A percentile compares a stretch with the other conserved stretches of the same genome.
Evolutionary conservation across 805 yeast species (phyloP).

Genomic region (Barnettozyma siamensis): DNA sequence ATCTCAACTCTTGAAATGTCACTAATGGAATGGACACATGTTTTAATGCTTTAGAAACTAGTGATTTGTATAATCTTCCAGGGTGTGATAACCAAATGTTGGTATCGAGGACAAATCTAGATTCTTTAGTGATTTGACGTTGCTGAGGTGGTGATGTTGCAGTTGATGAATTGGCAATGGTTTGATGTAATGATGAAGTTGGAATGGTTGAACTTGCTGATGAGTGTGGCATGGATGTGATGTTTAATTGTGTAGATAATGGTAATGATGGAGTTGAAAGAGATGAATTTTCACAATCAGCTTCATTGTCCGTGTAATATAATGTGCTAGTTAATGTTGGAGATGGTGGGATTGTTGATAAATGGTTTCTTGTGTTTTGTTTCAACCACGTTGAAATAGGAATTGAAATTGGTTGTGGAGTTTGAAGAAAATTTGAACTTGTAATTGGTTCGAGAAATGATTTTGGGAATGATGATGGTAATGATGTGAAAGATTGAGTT

Average conservation of each 20-base stretch:
- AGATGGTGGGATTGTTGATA: slow-evolving; percentile 11
- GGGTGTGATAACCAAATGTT: slow-evolving; percentile 79
- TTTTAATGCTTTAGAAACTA: slow-evolving; percentile 51
- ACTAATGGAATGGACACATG: slow-evolving; percentile 59
- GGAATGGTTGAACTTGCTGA: background rate
- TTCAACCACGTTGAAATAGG: slow-evolving; percentile 12
- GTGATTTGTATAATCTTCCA: slow-evolving; percentile 67
- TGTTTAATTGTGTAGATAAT: slow-evolving; percentile 8
- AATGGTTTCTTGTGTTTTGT: slow-evolving; percentile 7
- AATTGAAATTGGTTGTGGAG: slow-evolving; percentile 4
- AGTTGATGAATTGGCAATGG: background rate
- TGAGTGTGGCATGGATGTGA: slow-evolving; percentile 7
- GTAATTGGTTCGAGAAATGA: slow-evolving; percentile 7
- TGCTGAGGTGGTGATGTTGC: slow-evolving; percentile 10
- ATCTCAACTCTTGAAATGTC: slow-evolving; percentile 72
- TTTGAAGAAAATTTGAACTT: slow-evolving; percentile 5
- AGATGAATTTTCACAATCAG: slow-evolving; percentile 16
- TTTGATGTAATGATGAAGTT: slow-evolving; percentile 29
- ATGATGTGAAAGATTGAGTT: slow-evolving; percentile 4
- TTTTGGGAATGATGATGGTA: slow-evolving; percentile 1
- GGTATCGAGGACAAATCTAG: slow-evolving; percentile 65
- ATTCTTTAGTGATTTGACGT: slow-evolving; percentile 19
- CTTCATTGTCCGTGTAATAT: slow-evolving; percentile 16
- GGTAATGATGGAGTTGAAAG: slow-evolving; percentile 12
- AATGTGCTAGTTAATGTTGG: slow-evolving; percentile 9